Evolutionary conservation across 768 basidiomycete genomes (phyloP), one percentile per base, ranked within the genome.

Genomic region (Kwoniella dendrophila): DNA sequence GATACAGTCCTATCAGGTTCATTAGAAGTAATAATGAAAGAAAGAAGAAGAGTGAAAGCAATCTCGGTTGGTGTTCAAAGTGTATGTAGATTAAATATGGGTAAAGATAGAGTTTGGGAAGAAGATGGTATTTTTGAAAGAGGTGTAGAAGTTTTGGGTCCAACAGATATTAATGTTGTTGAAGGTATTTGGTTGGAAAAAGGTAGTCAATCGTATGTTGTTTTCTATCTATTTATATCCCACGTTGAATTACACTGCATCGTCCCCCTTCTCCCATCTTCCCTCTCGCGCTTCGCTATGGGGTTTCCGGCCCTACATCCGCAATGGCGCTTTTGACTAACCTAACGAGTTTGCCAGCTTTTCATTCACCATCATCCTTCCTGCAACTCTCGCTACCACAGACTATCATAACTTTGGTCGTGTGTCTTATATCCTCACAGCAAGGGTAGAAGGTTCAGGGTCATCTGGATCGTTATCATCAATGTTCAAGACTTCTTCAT

Each of bases 121-220:
- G n/a, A n/a, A n/a, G n/a, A n/a, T n/a, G n/a, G n/a, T n/a, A n/a
- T n/a, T n/a, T n/a, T n/a, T n/a, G n/a, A n/a, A n/a, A n/a, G n/a
- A n/a, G 71, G 66, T 14, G 68, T 72, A 3, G 69, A 70, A 47
- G 63, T 72, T 7, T 43, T 60, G 16, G 43, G 43, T n/a, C n/a
- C n/a, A n/a, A n/a, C n/a, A 22, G 16, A 44, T 55, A 61, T 18
- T 68, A 68, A 24, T 51, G 67, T 56, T 11, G 51, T 56, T 4
- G 70, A 71, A 26, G 72, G 72, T 1, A 71, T 74, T 6, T 74
- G 72, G 72, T 40, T 74, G 65, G 69, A 64, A n/a, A 63, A 71
- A 36, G 66, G 67, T 10, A 65, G 63, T 20, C 67, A 67, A 26
- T 56, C 57, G 33, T 60, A 32, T 26, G 59, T 60, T 3, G 7